A percentile compares a stretch with the other conserved stretches of the same genome.
These are phyloP conservation scores for Chiua virens DNA, from an alignment of 768 basidiomycete species.

Conservation along the genomic window DNA sequence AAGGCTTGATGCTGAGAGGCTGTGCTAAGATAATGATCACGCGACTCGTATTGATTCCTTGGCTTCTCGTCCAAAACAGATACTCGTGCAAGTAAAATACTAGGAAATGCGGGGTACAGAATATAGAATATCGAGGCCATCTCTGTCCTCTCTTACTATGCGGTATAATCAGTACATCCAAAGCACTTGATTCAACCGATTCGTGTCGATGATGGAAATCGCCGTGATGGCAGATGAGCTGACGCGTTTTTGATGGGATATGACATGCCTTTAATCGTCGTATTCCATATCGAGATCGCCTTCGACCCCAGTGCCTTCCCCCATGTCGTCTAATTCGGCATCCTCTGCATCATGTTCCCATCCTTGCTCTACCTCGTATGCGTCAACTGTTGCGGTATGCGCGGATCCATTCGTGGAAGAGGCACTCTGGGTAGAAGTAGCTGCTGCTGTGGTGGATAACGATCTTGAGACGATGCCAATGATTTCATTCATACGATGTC, in stretches of 20 bases:
- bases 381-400: slow-evolving; percentile 5
- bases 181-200: too few species aligned
- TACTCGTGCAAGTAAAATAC: too few species aligned
- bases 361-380: slow-evolving; percentile 25
- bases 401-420: background rate
- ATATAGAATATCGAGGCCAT: too few species aligned
- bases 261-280: slow-evolving; percentile 39
- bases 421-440: background rate
- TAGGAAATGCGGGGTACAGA: too few species aligned
- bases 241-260: background rate
- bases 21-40: too few species aligned
- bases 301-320: slow-evolving; percentile 65
- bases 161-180: too few species aligned
- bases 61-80: too few species aligned
- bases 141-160: too few species aligned
- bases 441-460: slow-evolving; percentile 13
- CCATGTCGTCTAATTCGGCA: slow-evolving; percentile 62
- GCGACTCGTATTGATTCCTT: too few species aligned
- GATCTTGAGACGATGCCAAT: slow-evolving; percentile 55
- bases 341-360: slow-evolving; percentile 46
- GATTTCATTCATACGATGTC: slow-evolving; percentile 67
- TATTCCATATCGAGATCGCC: slow-evolving; percentile 68
- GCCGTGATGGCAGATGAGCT: too few species aligned
- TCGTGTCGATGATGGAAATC: too few species aligned
- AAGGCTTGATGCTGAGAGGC: too few species aligned